phyloP scores from a whole-genome alignment of 2,329 filamentous ascomycete species.

The Tolypocladium tropicale region DNA sequence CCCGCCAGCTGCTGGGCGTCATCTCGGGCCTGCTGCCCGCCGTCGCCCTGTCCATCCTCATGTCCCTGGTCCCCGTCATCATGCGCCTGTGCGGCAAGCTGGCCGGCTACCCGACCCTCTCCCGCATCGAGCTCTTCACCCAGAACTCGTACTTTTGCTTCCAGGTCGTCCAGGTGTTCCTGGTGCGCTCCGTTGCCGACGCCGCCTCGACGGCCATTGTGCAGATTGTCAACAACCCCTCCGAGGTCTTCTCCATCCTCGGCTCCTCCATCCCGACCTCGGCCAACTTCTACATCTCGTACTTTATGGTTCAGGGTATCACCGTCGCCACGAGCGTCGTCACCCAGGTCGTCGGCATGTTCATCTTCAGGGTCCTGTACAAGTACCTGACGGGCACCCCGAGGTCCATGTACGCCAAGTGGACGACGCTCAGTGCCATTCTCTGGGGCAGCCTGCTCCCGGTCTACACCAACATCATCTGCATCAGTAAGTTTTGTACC shows the following conservation, averaged over 20 bases:
- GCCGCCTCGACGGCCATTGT: slow-evolving; percentile 61
- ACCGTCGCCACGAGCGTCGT: slow-evolving; percentile 64
- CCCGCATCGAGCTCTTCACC: slow-evolving; percentile 75
- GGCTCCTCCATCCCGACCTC: slow-evolving; percentile 66
- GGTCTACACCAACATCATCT: slow-evolving; percentile 62
- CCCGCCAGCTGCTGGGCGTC: slow-evolving; percentile 58
- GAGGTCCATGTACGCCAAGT: slow-evolving; percentile 65
- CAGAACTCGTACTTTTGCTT: slow-evolving; percentile 90
- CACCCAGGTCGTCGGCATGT: slow-evolving; percentile 54
- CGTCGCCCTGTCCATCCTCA: slow-evolving; percentile 68
- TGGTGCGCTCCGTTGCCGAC: slow-evolving; percentile 74
- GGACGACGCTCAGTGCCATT: slow-evolving; percentile 56
- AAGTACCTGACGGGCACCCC: slow-evolving; percentile 67
- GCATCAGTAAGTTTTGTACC: slow-evolving; percentile 44
- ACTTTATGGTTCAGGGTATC: slow-evolving; percentile 79
- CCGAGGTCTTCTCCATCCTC: slow-evolving; percentile 50
- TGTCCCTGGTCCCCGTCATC: slow-evolving; percentile 63
- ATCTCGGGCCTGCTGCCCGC: slow-evolving; percentile 77
- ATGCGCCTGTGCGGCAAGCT: slow-evolving; percentile 63
- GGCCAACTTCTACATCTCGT: slow-evolving; percentile 89
- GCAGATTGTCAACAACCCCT: slow-evolving; percentile 53
- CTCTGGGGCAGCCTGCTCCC: slow-evolving; percentile 73
- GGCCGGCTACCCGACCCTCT: slow-evolving; percentile 67
- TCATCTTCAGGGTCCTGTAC: slow-evolving; percentile 58
- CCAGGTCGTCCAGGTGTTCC: slow-evolving; percentile 87